Evolutionary conservation across 2,329 filamentous ascomycete species (phyloP).

Genomic region (Arthrobotrys musiformis): DNA sequence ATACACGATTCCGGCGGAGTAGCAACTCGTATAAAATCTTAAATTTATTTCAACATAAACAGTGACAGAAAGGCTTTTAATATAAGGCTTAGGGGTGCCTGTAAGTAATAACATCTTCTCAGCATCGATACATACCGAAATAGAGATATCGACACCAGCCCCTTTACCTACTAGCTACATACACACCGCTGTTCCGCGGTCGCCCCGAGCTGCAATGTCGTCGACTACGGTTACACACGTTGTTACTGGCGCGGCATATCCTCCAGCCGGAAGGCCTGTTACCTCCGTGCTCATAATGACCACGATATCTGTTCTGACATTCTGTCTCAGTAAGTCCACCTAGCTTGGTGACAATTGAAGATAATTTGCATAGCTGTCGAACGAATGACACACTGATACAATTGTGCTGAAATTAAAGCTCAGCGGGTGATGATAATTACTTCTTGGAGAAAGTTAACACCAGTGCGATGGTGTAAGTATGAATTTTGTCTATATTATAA

Average conservation of each 20-base stretch:
- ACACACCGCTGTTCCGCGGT: neutral
- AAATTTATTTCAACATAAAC: neutral
- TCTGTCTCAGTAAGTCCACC: conserved; percentile 21
- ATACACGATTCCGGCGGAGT: neutral
- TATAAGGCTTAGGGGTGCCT: neutral
- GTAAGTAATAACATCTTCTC: neutral
- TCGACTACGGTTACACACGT: neutral
- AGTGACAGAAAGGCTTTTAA: neutral
- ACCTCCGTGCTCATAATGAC: conserved; percentile 20
- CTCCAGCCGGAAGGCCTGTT: conserved; percentile 1
- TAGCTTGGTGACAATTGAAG: neutral
- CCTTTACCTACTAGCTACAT: neutral
- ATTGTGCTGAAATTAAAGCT: too few species aligned
- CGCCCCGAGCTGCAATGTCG: conserved; percentile 4
- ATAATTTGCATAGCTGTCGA: neutral
- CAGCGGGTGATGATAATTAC: conserved; percentile 20
- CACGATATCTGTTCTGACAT: conserved; percentile 11
- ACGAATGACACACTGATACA: too few species aligned
- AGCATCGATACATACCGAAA: too few species aligned
- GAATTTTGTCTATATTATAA: neutral
- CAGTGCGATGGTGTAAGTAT: conserved; percentile 39
- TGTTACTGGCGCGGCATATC: conserved; percentile 18
- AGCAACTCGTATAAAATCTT: neutral
- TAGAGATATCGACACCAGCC: too few species aligned
- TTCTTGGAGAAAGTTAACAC: conserved; percentile 26